Conservation (phyloP, 768 basidiomycete genomes). For the Cystobasidium ongulense region DNA sequence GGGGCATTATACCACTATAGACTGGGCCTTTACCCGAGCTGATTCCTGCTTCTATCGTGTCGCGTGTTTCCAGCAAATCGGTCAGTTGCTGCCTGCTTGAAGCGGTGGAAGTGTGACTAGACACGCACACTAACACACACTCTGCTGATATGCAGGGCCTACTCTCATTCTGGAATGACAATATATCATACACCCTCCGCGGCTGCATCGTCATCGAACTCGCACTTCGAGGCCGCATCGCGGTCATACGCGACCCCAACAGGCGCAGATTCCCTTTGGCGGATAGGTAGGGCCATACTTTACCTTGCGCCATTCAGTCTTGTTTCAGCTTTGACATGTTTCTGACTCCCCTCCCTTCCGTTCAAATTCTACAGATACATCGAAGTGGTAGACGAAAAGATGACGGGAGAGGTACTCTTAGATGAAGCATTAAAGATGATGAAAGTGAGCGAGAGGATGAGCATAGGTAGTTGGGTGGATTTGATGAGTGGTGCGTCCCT, state of each 20-base stretch:
- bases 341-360: not conserved
- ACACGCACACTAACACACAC: not conserved
- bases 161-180: slow-evolving; percentile 99
- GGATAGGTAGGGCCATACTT: slow-evolving; percentile 52
- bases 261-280: slow-evolving; percentile 64
- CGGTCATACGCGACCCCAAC: slow-evolving; percentile 73
- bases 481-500: slow-evolving; percentile 73
- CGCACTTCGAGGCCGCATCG: slow-evolving; percentile 87
- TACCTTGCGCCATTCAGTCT: not conserved
- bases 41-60: not conserved
- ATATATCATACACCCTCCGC: slow-evolving; percentile 96
- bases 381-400: slow-evolving; percentile 82
- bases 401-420: slow-evolving; percentile 90
- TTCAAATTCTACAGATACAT: slow-evolving; percentile 49
- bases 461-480: slow-evolving; percentile 88
- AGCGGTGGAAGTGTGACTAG: not conserved
- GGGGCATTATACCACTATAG: slow-evolving; percentile 38
- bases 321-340: not conserved
- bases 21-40: not conserved
- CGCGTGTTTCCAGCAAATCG: not conserved
- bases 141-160: slow-evolving; percentile 7
- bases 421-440: slow-evolving; percentile 96
- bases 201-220: slow-evolving; percentile 97
- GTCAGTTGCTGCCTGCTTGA: not conserved
- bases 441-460: slow-evolving; percentile 66